Evolutionary conservation across 2,329 filamentous ascomycete species (phyloP).

Genomic region (Exserohilum turcica): DNA sequence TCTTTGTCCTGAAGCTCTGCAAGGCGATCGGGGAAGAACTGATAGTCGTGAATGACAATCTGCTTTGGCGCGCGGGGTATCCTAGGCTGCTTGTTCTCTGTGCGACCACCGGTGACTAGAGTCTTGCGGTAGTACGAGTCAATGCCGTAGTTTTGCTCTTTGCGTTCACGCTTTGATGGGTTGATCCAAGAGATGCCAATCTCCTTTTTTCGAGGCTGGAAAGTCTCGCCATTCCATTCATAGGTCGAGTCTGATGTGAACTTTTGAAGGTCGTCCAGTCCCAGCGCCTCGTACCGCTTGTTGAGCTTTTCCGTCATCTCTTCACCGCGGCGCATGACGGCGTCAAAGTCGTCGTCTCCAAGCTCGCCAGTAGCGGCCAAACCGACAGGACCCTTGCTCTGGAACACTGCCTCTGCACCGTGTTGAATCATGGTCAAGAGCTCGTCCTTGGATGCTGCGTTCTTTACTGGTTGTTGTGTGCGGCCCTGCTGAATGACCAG

Average conservation of each 20-base stretch:
- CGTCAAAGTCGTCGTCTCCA: conserved; percentile 89
- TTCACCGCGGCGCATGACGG: conserved; percentile 84
- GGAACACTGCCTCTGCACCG: conserved; percentile 93
- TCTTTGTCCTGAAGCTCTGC: conserved; percentile 93
- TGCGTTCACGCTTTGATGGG: conserved; percentile 95
- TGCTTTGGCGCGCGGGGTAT: conserved; percentile 96
- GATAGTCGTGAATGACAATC: conserved; percentile 89
- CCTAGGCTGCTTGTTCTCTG: conserved; percentile 87
- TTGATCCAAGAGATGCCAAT: conserved; percentile 97
- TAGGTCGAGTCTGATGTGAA: conserved; percentile 98
- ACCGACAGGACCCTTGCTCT: conserved; percentile 69
- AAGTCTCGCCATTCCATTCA: conserved; percentile 98
- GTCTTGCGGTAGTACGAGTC: conserved; percentile 98
- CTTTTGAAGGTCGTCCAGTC: conserved; percentile 95
- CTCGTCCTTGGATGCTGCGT: conserved; percentile 93
- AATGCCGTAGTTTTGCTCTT: conserved; percentile 97
- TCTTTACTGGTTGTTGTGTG: conserved; percentile 86
- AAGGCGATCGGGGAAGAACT: conserved; percentile 88
- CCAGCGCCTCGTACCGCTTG: conserved; percentile 93
- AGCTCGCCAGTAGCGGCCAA: conserved; percentile 65
- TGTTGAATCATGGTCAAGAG: conserved; percentile 98
- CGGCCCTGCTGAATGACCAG: conserved; percentile 97
- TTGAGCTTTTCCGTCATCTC: conserved; percentile 87
- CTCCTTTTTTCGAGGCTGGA: conserved; percentile 81
- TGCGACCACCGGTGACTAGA: conserved; percentile 77